Conservation (phyloP, 2,329 filamentous ascomycete genomes). For the Fusarium caatingaense region DNA sequence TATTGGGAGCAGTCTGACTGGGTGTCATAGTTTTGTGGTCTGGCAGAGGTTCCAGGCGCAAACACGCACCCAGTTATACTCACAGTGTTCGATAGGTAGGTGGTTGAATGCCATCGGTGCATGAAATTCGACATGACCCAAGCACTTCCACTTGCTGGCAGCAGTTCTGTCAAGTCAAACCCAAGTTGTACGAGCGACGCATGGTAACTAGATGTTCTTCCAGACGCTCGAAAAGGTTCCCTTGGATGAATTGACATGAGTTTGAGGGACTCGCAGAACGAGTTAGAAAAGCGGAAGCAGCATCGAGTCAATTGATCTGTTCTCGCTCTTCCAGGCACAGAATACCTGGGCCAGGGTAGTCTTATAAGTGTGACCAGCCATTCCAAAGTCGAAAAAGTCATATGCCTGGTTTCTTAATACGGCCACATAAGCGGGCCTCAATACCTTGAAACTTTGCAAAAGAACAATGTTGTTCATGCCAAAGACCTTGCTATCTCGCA, state of each 20-base stretch:
- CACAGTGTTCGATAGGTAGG: constrained; percentile 28
- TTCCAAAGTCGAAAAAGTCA: background rate
- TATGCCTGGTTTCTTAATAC: background rate
- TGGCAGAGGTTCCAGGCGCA: background rate
- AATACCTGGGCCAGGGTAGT: background rate
- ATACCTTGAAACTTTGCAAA: background rate
- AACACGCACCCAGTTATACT: constrained; percentile 20
- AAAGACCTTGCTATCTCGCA: background rate
- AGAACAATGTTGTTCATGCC: background rate
- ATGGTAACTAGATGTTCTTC: constrained; percentile 21
- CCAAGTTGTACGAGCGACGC: constrained; percentile 19
- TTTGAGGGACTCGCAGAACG: constrained; percentile 8
- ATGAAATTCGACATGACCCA: constrained; percentile 41
- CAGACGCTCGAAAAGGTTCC: constrained; percentile 4
- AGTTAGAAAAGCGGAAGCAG: background rate
- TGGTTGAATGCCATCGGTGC: constrained; percentile 25
- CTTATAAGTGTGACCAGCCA: constrained; percentile 15
- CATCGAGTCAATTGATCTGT: background rate
- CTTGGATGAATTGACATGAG: constrained; percentile 35
- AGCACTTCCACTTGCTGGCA: constrained; percentile 38
- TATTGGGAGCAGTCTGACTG: constrained; percentile 3
- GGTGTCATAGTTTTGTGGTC: background rate
- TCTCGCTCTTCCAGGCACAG: background rate
- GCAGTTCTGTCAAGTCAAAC: constrained; percentile 36
- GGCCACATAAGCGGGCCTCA: constrained; percentile 21